Evolutionary conservation across 768 basidiomycete species (phyloP), one percentile per base, ranked within the genome.

Genomic region (Lyophyllum shimeji): DNA sequence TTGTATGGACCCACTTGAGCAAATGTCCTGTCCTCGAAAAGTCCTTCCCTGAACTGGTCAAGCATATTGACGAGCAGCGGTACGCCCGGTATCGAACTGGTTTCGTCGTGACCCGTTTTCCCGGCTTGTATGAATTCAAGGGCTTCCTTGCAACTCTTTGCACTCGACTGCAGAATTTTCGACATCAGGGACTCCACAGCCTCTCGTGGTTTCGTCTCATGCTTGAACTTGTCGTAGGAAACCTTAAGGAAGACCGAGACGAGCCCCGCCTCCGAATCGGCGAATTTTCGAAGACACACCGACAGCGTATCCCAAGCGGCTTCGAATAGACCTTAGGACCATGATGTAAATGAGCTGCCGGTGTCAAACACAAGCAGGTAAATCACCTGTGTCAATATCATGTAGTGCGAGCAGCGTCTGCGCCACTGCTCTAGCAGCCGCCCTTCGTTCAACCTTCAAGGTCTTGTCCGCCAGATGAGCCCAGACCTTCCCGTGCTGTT

Each of bases 401-500:
- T 61, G 52, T 31, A 85, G 63, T 21, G 71, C 60, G 25, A 69
- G 65, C 24, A 78, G 56, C 3, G 72, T 72, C 63, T 79, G 78
- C 3, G 73, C 76, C 3, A 87, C 58, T 8, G 76, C 50, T 29
- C 71, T 70, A 6, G 77, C 80, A 17, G 79, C 80, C 11, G 69
- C 72, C 11, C 61, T 60, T 15, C 74, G 75, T 3, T 81, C 77
- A 0, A 84, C 73, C 56, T 77, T 81, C 63, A 89, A 61, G 40
- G 69, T 74, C 50, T 69, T 70, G 1, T 63, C 66, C 13, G 67
- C 68, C 8, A 87, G 50, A 50, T 79, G 81, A 23, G 75, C 69
- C 82, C 84, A 85, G 0, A 82, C 65, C 33, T 72, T 74, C 5
- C 63, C 66, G 39, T 82, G 71, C 56, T 84, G 82, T 21, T 71